A percentile compares a stretch with the other conserved stretches of the same genome.
Conservation (phyloP, 768 basidiomycete species). For the Collybiopsis luxurians region DNA sequence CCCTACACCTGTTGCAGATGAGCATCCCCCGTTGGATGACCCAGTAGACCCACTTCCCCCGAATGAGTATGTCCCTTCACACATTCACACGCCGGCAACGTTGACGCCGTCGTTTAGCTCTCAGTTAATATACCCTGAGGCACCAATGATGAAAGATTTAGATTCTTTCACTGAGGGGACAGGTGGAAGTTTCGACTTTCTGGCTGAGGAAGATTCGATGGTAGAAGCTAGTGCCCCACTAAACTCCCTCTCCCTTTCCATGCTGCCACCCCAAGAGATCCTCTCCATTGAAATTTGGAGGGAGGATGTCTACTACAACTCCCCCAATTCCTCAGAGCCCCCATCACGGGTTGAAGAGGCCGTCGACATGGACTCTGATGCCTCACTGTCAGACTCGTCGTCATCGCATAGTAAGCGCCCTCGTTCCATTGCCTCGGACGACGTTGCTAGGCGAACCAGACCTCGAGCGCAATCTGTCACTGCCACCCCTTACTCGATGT, state of each 20-base stretch:
- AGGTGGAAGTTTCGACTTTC: conserved; percentile 49
- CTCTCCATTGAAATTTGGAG: conserved; percentile 43
- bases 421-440: conserved; percentile 34
- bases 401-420: conserved; percentile 32
- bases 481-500: neutral
- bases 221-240: conserved; percentile 32
- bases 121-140: conserved; percentile 28
- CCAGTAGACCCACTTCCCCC: conserved; percentile 8
- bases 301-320: conserved; percentile 28
- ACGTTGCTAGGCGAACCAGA: conserved; percentile 25
- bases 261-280: conserved; percentile 23
- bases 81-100: neutral
- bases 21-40: neutral
- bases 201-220: conserved; percentile 34
- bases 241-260: conserved; percentile 27
- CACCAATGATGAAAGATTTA: conserved; percentile 52
- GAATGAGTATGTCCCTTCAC: conserved; percentile 9
- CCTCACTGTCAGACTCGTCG: neutral
- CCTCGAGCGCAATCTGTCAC: conserved; percentile 8
- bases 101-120: conserved; percentile 17
- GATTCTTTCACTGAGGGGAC: conserved; percentile 64
- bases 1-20: conserved; percentile 23
- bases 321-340: conserved; percentile 3
- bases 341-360: conserved; percentile 1
- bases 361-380: neutral